A percentile compares a stretch with the other conserved stretches of the same genome.
Evolutionary conservation across 352 stramenopile genomes (phyloP).

Genomic region (Pythium coloratum): DNA sequence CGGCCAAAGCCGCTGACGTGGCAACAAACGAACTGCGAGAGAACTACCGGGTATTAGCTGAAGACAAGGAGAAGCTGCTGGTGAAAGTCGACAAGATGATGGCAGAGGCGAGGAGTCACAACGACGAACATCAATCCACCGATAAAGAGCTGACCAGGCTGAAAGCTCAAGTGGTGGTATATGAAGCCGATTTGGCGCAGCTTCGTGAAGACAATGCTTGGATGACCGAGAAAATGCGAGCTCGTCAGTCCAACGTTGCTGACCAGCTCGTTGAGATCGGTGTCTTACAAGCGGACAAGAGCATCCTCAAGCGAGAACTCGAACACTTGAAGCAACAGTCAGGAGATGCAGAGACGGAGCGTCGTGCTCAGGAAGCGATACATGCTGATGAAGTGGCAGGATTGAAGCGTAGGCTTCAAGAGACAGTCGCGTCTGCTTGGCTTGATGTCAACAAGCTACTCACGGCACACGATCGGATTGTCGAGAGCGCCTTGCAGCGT

Average conservation of each 20-base stretch:
- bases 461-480: not conserved
- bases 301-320: not conserved
- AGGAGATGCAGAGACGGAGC: not conserved
- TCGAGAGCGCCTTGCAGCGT: not conserved
- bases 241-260: not conserved
- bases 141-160: not conserved
- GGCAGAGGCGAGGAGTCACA: not conserved
- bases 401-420: not conserved
- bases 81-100: not conserved
- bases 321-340: not conserved
- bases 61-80: conserved; percentile 1
- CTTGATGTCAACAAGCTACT: not conserved
- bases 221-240: too few species aligned
- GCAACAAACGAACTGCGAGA: conserved; percentile 32
- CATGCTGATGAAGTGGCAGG: not conserved
- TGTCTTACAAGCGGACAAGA: conserved; percentile 6
- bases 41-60: conserved; percentile 27
- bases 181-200: not conserved
- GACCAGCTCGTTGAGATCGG: conserved; percentile 13
- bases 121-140: not conserved
- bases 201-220: not conserved
- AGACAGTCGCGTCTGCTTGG: not conserved
- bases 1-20: conserved; percentile 7
- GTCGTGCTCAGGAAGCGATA: not conserved
- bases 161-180: not conserved